Base-by-base conservation (phyloP, 306 rosid genomes). In the Trifolium repens region DNA sequence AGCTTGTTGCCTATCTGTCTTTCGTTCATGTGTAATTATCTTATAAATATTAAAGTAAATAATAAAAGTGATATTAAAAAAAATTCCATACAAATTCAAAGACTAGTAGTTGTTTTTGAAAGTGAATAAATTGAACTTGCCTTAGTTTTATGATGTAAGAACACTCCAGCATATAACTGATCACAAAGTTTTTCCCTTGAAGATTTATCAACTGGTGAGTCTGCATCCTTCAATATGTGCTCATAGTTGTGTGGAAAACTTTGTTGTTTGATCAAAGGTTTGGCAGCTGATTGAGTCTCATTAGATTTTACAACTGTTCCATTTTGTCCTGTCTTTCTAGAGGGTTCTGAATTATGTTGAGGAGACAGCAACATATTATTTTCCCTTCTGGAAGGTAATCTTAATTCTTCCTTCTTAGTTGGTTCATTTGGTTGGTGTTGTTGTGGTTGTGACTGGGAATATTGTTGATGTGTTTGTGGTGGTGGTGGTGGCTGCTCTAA, bases 81-180 rank as follows among this genome's bases (percentile, higher is more conserved):
- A 24, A 24, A 24, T 1, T 24, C 2, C 26, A 34, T 34, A 0
- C 3, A 34, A 34, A 35, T 35, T 35, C 39, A 35, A 5, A 35
- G 39, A 35, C 39, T 35, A 35, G 39, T 22, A 22, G 24, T 22
- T 22, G 24, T 35, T 35, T 37, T 12, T 4, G 16, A 13, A 46
- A 46, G 16, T 4, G 16, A 46, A 46, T 46, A 5, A 13, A 46
- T 37, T 49, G 50, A 64, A 53, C 63, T 75, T 85, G 42, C 88
- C 88, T 79, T 71, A 10, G 86, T 78, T 37, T 72, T 82, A 4
- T 67, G 35, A 59, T 67, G 42, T 30, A 81, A 72, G 79, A 78
- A 82, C 9, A 85, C 63, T 30, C 84, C 88, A 53, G 71, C 34
- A 75, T 67, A 67, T 8, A 85, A 78, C 27, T 78, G 75, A 71